A percentile compares a stretch with the other conserved stretches of the same genome.
phyloP scores from a whole-genome alignment of 345 rosid genomes.

The Nasturtium officinale region DNA sequence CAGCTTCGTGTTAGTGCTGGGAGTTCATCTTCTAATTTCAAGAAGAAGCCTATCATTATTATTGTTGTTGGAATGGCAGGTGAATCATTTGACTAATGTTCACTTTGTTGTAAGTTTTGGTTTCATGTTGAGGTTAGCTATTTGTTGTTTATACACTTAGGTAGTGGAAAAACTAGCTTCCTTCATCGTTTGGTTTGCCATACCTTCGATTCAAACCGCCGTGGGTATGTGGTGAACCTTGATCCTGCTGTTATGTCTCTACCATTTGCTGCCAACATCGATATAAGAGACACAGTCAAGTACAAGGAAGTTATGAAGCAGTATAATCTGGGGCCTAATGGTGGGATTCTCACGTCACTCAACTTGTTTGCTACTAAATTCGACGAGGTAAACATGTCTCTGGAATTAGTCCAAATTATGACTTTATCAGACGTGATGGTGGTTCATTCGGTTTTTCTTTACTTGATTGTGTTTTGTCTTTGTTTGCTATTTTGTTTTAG shows the following conservation, averaged over 20 bases:
- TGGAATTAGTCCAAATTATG: neutral
- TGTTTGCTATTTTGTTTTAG: slow-evolving; percentile 44
- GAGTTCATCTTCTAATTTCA: slow-evolving; percentile 53
- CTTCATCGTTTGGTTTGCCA: slow-evolving; percentile 75
- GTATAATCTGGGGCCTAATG: slow-evolving; percentile 81
- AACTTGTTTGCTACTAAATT: slow-evolving; percentile 83
- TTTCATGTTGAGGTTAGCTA: neutral
- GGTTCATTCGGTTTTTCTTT: neutral
- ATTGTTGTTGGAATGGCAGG: slow-evolving; percentile 93
- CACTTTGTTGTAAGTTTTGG: neutral
- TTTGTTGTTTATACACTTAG: slow-evolving; percentile 35
- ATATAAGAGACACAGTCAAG: slow-evolving; percentile 77
- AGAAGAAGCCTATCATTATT: slow-evolving; percentile 68
- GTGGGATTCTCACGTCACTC: slow-evolving; percentile 77
- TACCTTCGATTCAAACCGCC: slow-evolving; percentile 60
- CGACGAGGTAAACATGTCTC: slow-evolving; percentile 58
- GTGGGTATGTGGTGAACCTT: slow-evolving; percentile 78
- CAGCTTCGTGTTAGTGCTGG: slow-evolving; percentile 53
- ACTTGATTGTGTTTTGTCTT: neutral
- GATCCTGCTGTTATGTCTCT: slow-evolving; percentile 90
- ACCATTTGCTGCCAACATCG: slow-evolving; percentile 78
- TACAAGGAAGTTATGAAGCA: slow-evolving; percentile 88
- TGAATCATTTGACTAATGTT: slow-evolving; percentile 19
- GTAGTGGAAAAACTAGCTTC: slow-evolving; percentile 83
- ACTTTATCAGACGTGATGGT: neutral